These are phyloP conservation scores for Hymenoscyphus repandus DNA, from an alignment of 2,329 filamentous ascomycete species.

Conservation along the genomic window DNA sequence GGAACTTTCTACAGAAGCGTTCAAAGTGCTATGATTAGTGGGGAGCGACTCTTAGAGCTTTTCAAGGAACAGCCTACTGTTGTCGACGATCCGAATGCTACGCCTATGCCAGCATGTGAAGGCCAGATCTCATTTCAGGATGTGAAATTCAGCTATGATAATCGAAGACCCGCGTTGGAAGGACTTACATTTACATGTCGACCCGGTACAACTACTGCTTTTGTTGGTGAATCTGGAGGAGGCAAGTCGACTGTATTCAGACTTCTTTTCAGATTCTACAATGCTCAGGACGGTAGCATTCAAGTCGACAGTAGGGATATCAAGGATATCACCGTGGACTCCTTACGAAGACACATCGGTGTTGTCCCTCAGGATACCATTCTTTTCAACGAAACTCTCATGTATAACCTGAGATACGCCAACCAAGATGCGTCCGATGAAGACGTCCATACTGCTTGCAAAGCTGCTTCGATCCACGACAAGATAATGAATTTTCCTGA, in stretches of 20 bases:
- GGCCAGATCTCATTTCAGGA: slow-evolving; percentile 84
- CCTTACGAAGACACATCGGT: slow-evolving; percentile 83
- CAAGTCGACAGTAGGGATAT: slow-evolving; percentile 81
- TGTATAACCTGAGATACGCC: slow-evolving; percentile 92
- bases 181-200: slow-evolving; percentile 79
- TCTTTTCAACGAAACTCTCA: slow-evolving; percentile 87
- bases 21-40: slow-evolving; percentile 95
- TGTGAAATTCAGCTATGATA: slow-evolving; percentile 87
- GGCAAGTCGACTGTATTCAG: slow-evolving; percentile 97
- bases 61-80: slow-evolving; percentile 97
- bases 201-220: slow-evolving; percentile 88
- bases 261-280: slow-evolving; percentile 94
- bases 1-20: slow-evolving; percentile 95
- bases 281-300: slow-evolving; percentile 73
- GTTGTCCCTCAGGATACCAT: slow-evolving; percentile 97
- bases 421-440: slow-evolving; percentile 76
- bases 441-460: slow-evolving; percentile 75
- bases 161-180: slow-evolving; percentile 76
- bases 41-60: slow-evolving; percentile 87
- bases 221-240: slow-evolving; percentile 94
- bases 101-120: slow-evolving; percentile 59
- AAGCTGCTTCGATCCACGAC: slow-evolving; percentile 86
- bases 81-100: slow-evolving; percentile 65
- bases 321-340: slow-evolving; percentile 84
- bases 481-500: slow-evolving; percentile 87